Evolutionary conservation across 768 basidiomycete species (phyloP).

Genomic region (Suillus clintonianus): DNA sequence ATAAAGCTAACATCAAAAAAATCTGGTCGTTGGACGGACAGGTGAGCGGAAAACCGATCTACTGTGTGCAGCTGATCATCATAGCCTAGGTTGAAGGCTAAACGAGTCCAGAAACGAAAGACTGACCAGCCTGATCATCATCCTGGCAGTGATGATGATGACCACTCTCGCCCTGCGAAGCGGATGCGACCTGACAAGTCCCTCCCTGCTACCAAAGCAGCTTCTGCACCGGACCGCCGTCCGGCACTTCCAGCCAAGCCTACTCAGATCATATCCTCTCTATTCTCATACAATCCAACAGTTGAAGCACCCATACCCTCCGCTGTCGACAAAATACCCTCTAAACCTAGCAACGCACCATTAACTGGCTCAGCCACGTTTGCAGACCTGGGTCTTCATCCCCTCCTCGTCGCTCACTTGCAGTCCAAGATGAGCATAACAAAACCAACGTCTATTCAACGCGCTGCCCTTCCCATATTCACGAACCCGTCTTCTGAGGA

Average conservation of each 20-base stretch:
- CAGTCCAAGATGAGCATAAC: constrained; percentile 76
- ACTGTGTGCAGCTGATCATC: constrained; percentile 1
- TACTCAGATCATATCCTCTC: constrained; percentile 80
- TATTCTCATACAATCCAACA: constrained; percentile 85
- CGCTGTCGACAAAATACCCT: constrained; percentile 23
- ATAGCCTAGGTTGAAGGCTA: constrained; percentile 65
- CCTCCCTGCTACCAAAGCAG: constrained; percentile 12
- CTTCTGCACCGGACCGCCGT: constrained; percentile 16
- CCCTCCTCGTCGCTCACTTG: constrained; percentile 78
- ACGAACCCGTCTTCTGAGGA: constrained; percentile 42
- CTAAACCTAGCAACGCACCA: constrained; percentile 82
- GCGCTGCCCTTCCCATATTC: constrained; percentile 66
- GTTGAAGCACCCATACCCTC: constrained; percentile 44
- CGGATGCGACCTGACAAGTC: constrained; percentile 38
- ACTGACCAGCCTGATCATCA: constrained; percentile 15
- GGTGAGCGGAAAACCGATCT: constrained; percentile 45
- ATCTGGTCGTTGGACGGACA: constrained; percentile 76
- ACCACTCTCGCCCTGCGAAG: constrained; percentile 45
- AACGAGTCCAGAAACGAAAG: constrained; percentile 65
- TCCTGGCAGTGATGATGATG: constrained; percentile 22
- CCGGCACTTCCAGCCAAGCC: constrained; percentile 28
- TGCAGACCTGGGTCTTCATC: constrained; percentile 78
- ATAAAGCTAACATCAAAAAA: constrained; percentile 43
- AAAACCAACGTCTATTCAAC: constrained; percentile 90
- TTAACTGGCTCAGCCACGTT: constrained; percentile 77